A percentile compares a stretch with the other conserved stretches of the same genome.
These are phyloP conservation scores for Kondoa subrosea DNA, from an alignment of 768 basidiomycete genomes.

Conservation along the genomic window DNA sequence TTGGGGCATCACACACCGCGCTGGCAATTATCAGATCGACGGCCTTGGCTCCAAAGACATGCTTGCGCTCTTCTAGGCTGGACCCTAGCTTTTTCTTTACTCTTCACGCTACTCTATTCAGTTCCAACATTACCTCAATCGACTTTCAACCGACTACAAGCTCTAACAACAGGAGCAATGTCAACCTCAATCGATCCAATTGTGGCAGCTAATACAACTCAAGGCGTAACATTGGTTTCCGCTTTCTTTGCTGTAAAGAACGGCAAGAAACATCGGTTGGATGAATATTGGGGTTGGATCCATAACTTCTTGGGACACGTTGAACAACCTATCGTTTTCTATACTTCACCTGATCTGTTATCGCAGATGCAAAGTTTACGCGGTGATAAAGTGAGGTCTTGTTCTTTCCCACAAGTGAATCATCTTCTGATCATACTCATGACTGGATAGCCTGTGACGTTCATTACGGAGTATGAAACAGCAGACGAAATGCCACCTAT, in stretches of 20 bases:
- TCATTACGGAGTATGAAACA: constrained; percentile 18
- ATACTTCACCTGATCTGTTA: constrained; percentile 20
- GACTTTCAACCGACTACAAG: constrained; percentile 3
- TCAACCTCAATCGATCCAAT: neutral
- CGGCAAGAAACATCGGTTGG: constrained; percentile 24
- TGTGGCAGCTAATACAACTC: neutral
- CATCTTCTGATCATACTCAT: neutral
- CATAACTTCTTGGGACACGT: constrained; percentile 22
- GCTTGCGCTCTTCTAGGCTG: neutral
- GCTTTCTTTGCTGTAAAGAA: constrained; percentile 22
- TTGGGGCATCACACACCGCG: neutral
- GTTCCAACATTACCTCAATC: neutral
- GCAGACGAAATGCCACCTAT: constrained; percentile 25
- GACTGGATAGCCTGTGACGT: constrained; percentile 17
- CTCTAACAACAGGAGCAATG: neutral
- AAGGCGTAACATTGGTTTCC: constrained; percentile 22
- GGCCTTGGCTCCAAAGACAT: neutral
- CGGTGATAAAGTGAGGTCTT: constrained; percentile 19
- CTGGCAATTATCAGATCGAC: neutral
- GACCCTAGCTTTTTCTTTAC: neutral
- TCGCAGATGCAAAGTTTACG: constrained; percentile 16
- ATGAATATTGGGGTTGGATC: constrained; percentile 25
- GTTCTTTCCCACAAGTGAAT: neutral
- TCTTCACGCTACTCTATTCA: neutral
- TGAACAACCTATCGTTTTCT: constrained; percentile 25